Percentiles rank a stretch among this genome's conserved stretches.
Evolutionary conservation across 2,329 filamentous ascomycete species (phyloP).

Genomic region (Boeremia lycopersici): DNA sequence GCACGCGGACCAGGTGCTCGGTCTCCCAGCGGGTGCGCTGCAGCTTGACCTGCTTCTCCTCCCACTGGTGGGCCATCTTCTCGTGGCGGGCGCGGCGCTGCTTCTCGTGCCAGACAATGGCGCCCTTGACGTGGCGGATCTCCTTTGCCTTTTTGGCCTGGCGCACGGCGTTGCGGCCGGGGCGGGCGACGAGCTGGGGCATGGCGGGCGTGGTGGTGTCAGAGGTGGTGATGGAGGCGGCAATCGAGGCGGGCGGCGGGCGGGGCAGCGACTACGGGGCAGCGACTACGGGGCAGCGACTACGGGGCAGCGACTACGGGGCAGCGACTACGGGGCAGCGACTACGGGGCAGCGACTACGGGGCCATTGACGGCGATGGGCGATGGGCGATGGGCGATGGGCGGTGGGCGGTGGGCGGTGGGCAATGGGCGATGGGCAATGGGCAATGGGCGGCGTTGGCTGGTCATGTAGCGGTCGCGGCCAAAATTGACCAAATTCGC

Average conservation of each 20-base stretch:
- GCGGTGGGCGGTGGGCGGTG: neutral
- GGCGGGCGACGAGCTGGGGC: slow-evolving; percentile 31
- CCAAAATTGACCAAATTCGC: slow-evolving; percentile 3
- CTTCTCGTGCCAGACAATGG: slow-evolving; percentile 40
- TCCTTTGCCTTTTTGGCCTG: slow-evolving; percentile 40
- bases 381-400: neutral
- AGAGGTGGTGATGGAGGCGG: no score
- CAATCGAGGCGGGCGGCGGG: no score
- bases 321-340: no score
- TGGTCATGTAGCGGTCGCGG: no score
- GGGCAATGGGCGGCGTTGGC: neutral
- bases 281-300: no score
- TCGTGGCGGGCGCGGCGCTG: slow-evolving; percentile 32
- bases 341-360: no score
- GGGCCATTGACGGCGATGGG: slow-evolving; percentile 30
- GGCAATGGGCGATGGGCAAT: neutral
- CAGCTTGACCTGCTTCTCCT: slow-evolving; percentile 36
- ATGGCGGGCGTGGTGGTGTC: slow-evolving; percentile 61
- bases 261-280: no score
- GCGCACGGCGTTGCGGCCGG: slow-evolving; percentile 35
- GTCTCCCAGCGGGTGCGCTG: slow-evolving; percentile 23
- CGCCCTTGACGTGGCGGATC: slow-evolving; percentile 52
- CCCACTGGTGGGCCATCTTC: slow-evolving; percentile 35
- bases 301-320: no score
- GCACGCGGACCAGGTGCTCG: slow-evolving; percentile 32